Percentiles rank a stretch among this genome's conserved stretches.
These are phyloP conservation scores for Diospyros lotus DNA, from an alignment of 148 eudicot species.

Conservation along the genomic window DNA sequence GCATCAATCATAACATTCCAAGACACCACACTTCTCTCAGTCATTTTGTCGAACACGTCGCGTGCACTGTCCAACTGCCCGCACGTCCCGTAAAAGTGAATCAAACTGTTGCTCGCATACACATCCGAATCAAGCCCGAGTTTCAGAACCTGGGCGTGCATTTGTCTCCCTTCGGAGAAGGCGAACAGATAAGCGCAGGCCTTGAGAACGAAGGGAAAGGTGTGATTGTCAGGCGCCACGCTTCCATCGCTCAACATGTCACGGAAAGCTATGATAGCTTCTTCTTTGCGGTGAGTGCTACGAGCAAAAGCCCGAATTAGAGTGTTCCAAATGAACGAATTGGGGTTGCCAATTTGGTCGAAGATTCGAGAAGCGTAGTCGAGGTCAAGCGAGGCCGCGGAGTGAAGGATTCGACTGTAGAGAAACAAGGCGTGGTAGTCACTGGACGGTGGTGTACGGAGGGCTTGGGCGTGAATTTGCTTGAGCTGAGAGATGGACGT, in stretches of 20 bases:
- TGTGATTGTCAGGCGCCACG: slow-evolving; percentile 60
- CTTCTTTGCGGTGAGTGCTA: slow-evolving; percentile 29
- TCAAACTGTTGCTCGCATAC: slow-evolving; percentile 53
- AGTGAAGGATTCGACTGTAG: slow-evolving; percentile 43
- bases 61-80: slow-evolving; percentile 48
- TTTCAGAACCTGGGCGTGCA: slow-evolving; percentile 52
- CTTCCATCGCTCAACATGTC: slow-evolving; percentile 30
- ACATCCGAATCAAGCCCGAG: slow-evolving; percentile 53
- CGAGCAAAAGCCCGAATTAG: slow-evolving; percentile 54
- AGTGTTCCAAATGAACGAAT: slow-evolving; percentile 66
- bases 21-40: slow-evolving; percentile 59
- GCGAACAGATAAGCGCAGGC: slow-evolving; percentile 64
- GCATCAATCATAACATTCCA: slow-evolving; percentile 73
- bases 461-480: slow-evolving; percentile 65
- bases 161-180: slow-evolving; percentile 39
- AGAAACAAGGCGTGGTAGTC: slow-evolving; percentile 32
- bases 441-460: slow-evolving; percentile 38
- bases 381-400: slow-evolving; percentile 40
- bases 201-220: slow-evolving; percentile 65
- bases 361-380: slow-evolving; percentile 39
- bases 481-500: slow-evolving; percentile 49
- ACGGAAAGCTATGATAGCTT: slow-evolving; percentile 35
- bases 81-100: slow-evolving; percentile 61
- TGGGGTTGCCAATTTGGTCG: slow-evolving; percentile 34
- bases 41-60: slow-evolving; percentile 65